These are phyloP conservation scores for Drechslerella dactyloides DNA, from an alignment of 2,329 filamentous ascomycete species.

Conservation along the genomic window DNA sequence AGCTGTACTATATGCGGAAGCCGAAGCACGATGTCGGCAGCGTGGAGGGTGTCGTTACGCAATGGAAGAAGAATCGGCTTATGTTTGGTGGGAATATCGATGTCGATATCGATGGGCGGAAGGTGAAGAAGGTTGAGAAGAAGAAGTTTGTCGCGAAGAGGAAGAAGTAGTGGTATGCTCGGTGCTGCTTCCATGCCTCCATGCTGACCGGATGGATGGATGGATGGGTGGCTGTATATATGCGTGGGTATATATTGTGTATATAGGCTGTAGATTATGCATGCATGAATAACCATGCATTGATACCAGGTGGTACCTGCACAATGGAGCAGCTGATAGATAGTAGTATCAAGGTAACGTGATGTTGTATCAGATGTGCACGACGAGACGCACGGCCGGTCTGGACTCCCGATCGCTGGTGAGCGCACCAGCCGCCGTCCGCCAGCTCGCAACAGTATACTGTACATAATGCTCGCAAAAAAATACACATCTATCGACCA, in stretches of 20 bases:
- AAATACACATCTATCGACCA: constrained; percentile 17
- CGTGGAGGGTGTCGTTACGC: constrained; percentile 78
- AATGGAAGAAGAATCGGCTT: constrained; percentile 66
- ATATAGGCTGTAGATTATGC: too few species aligned
- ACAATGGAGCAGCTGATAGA: too few species aligned
- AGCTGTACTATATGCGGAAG: constrained; percentile 86
- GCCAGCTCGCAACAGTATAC: neutral
- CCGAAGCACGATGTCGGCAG: constrained; percentile 85
- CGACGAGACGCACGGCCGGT: constrained; percentile 1
- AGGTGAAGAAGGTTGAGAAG: constrained; percentile 1
- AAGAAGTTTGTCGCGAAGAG: neutral
- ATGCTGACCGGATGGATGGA: too few species aligned
- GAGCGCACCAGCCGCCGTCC: constrained; percentile 26
- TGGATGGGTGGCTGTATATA: too few species aligned
- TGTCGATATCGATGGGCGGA: neutral
- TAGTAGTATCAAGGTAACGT: too few species aligned
- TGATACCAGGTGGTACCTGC: too few species aligned
- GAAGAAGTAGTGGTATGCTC: too few species aligned
- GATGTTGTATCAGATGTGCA: too few species aligned
- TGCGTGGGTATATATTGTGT: too few species aligned
- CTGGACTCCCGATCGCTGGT: constrained; percentile 48
- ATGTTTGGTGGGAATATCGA: constrained; percentile 26
- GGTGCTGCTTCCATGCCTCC: too few species aligned
- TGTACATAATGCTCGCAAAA: constrained; percentile 6
- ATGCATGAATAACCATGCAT: too few species aligned